phyloP scores from a whole-genome alignment of 345 rosid genomes.

The Erodium maritimum region DNA sequence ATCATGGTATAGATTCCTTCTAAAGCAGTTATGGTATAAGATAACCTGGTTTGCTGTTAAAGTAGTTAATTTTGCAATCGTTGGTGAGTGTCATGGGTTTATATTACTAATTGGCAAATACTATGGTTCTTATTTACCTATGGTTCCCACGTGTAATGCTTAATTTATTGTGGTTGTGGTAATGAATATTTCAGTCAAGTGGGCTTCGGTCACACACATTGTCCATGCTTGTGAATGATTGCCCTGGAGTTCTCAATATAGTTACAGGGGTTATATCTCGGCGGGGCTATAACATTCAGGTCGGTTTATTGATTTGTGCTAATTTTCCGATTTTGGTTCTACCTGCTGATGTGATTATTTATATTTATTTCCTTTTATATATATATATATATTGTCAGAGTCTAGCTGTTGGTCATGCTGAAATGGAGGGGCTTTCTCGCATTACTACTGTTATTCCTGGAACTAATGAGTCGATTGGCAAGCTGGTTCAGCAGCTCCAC shows the following conservation, averaged over 20 bases:
- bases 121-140: too few species aligned
- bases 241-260: conserved; percentile 82
- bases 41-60: neutral
- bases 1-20: neutral
- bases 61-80: too few species aligned
- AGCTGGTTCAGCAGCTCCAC: conserved; percentile 50
- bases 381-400: conserved; percentile 24
- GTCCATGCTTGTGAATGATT: conserved; percentile 61
- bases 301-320: conserved; percentile 6
- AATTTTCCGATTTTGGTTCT: neutral
- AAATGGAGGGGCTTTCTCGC: conserved; percentile 48
- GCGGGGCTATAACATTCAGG: conserved; percentile 93
- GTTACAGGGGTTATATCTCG: conserved; percentile 74
- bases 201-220: conserved; percentile 81
- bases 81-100: too few species aligned
- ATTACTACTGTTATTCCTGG: conserved; percentile 59
- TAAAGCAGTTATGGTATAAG: neutral
- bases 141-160: too few species aligned
- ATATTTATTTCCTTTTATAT: neutral
- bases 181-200: conserved; percentile 35
- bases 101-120: too few species aligned
- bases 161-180: too few species aligned
- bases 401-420: conserved; percentile 59
- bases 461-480: conserved; percentile 53
- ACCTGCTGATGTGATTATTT: neutral